A percentile compares a stretch with the other conserved stretches of the same genome.
Evolutionary conservation across 2,329 filamentous ascomycete genomes (phyloP).

Genomic region (Pseudogymnoascus sp.): DNA sequence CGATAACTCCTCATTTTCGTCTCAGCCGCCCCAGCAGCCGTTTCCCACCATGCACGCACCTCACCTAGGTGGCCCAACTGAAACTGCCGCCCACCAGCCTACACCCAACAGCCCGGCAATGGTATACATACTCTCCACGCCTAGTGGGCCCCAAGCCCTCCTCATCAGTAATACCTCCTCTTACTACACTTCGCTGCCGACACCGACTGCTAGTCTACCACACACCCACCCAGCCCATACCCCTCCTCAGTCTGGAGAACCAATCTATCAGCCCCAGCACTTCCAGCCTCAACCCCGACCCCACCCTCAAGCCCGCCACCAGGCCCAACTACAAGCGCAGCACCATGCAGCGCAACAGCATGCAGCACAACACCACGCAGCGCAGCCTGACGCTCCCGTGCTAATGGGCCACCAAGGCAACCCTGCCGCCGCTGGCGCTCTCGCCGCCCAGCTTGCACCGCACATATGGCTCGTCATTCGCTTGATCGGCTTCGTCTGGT

Average conservation of each 20-base stretch:
- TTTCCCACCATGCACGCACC: constrained; percentile 17
- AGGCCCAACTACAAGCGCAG: background rate
- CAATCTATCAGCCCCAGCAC: background rate
- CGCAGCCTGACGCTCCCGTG: constrained; percentile 30
- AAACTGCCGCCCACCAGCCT: constrained; percentile 17
- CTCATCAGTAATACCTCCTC: constrained; percentile 45
- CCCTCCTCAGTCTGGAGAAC: background rate
- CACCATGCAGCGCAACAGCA: background rate
- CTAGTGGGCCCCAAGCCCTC: constrained; percentile 49
- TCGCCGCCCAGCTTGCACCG: constrained; percentile 39
- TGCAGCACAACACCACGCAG: constrained; percentile 24
- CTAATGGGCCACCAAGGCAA: constrained; percentile 28
- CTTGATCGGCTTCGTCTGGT: constrained; percentile 52
- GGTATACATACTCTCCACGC: constrained; percentile 53
- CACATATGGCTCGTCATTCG: constrained; percentile 54
- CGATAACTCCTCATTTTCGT: background rate
- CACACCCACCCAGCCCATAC: constrained; percentile 15
- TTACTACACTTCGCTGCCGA: constrained; percentile 41
- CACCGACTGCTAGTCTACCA: constrained; percentile 16
- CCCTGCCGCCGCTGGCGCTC: constrained; percentile 22
- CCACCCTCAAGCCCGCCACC: background rate
- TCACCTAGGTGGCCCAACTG: constrained; percentile 15
- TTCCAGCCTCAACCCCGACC: background rate
- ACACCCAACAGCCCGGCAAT: constrained; percentile 33
- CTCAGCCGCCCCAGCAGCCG: background rate